A percentile compares a stretch with the other conserved stretches of the same genome.
These are phyloP conservation scores for Melampsora americana DNA, from an alignment of 1,284 basidiomycete genomes.

Conservation along the genomic window DNA sequence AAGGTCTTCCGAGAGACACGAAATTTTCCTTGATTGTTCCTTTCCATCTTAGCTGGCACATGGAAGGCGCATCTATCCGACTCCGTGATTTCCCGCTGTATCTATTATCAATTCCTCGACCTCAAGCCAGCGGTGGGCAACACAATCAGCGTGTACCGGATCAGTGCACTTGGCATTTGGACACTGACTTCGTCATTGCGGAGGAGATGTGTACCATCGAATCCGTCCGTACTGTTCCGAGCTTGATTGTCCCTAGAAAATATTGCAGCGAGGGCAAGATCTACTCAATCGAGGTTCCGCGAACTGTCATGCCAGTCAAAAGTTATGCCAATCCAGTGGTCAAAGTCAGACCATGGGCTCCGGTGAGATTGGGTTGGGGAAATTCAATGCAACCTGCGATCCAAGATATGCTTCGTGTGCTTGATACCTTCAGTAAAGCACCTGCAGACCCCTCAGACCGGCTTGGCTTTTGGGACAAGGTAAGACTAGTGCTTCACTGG, in stretches of 20 bases:
- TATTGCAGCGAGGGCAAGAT: constrained; percentile 52
- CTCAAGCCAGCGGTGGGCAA: constrained; percentile 40
- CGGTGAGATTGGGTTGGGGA: constrained; percentile 77
- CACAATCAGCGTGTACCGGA: constrained; percentile 23
- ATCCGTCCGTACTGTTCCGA: constrained; percentile 71
- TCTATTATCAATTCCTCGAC: constrained; percentile 55
- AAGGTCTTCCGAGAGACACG: constrained; percentile 68
- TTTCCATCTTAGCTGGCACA: constrained; percentile 70
- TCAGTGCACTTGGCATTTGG: constrained; percentile 62
- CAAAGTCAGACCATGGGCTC: constrained; percentile 65
- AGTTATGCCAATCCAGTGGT: constrained; percentile 71
- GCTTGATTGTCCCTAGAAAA: constrained; percentile 61
- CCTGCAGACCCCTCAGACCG: constrained; percentile 81
- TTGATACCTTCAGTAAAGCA: constrained; percentile 77
- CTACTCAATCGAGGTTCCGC: constrained; percentile 71
- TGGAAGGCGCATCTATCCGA: constrained; percentile 64
- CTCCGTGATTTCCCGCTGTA: constrained; percentile 70
- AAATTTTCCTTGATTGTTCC: constrained; percentile 79
- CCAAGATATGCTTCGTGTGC: constrained; percentile 77
- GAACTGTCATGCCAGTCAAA: constrained; percentile 93
- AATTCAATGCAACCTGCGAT: constrained; percentile 81
- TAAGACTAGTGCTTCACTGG: constrained; percentile 82
- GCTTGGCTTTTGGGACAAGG: constrained; percentile 93
- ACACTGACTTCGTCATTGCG: constrained; percentile 77
- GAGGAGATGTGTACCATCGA: constrained; percentile 67